These are phyloP conservation scores for Microcos paniculata DNA, from an alignment of 345 rosid genomes.

Conservation along the genomic window DNA sequence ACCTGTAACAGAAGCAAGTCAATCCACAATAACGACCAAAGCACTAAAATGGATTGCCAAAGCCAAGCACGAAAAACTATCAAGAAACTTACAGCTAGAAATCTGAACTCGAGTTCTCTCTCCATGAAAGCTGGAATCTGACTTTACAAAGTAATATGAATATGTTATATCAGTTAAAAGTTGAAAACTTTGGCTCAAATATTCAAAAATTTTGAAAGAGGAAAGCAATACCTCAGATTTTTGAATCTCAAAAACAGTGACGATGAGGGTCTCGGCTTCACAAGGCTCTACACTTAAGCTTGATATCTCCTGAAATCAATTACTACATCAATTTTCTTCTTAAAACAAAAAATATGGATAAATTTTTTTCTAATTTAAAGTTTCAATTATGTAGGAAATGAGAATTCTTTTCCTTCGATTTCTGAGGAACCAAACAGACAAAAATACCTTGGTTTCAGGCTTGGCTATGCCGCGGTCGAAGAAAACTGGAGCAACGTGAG, in stretches of 20 bases:
- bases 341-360: neutral
- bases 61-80: neutral
- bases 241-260: conserved; percentile 80
- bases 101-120: conserved; percentile 82
- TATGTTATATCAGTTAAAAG: neutral
- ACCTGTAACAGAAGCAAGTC: conserved; percentile 41
- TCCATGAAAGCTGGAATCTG: conserved; percentile 84
- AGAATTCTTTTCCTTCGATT: neutral
- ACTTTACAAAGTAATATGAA: conserved; percentile 17
- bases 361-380: neutral
- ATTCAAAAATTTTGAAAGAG: neutral
- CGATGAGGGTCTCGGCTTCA: conserved; percentile 66
- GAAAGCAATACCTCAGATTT: conserved; percentile 55
- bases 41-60: neutral
- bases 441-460: conserved; percentile 75
- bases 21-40: neutral
- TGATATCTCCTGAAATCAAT: conserved; percentile 69
- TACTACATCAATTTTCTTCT: neutral
- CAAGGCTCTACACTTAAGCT: conserved; percentile 85
- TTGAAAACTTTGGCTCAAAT: neutral
- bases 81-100: conserved; percentile 75
- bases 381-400: neutral
- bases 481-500: conserved; percentile 84
- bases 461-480: conserved; percentile 94
- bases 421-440: neutral